Base-by-base conservation (phyloP, 225 moss, liverwort and hornwort genomes). In the Straminergon stramineum region DNA sequence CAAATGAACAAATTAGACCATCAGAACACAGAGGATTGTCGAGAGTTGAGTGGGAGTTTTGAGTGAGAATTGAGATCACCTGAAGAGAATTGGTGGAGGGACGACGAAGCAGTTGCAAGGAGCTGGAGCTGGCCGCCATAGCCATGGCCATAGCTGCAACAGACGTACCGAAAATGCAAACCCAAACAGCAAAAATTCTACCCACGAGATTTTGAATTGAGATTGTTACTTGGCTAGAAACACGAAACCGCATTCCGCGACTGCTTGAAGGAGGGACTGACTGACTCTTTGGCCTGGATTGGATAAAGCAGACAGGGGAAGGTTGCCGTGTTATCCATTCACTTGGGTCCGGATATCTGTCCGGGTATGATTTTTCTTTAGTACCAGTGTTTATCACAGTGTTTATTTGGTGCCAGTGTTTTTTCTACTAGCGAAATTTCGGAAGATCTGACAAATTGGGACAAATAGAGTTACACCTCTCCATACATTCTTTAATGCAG, bases 111-210 rank as follows among this genome's bases (percentile, higher is more conserved):
- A 87, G 71, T 70, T 87, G 92, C 87, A 89, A 85, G 87, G 89
- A 90, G 90, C 76, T 51, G 60, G 87, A 90, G 60, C 37, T 85
- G 79, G 85, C 39, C 85, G 83, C 90, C 92, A 87, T 84, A 35
- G 93, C 93, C 91, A 92, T 89, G 16, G 90, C 90, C 92, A 89
- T 90, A 13, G 89, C 93, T 87, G 84, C 81, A 83, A 77, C 71
- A 68, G 79, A n/a, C 60, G 73, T 58, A 20, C 73, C 37, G 39
- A 41, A 62, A 64, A 55, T 2, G 70, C 20, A 12, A 79, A 64
- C 43, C 80, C 67, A 57, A 57, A 68, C 15, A 56, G 51, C 9
- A 30, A 19, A 57, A 51, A 79, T 79, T 39, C 52, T 20, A 26
- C 31, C 26, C 13, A 34, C 20, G 13, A 55, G 21, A 41, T 62